Evolutionary conservation across 108 stramenopile species (phyloP).

Genomic region (Pseudonitzschia multiseries): DNA sequence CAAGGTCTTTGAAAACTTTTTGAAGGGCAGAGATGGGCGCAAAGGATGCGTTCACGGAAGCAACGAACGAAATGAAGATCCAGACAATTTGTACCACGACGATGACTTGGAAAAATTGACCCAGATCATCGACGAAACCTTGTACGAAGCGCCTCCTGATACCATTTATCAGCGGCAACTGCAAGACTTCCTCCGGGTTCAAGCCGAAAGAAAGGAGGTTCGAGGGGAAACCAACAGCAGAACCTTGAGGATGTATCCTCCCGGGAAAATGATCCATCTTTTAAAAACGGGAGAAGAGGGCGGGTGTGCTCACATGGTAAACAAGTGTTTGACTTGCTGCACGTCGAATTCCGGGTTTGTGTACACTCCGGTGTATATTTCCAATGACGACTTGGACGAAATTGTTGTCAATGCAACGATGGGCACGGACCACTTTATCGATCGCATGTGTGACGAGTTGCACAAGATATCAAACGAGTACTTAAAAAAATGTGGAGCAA

Average conservation of each 20-base stretch:
- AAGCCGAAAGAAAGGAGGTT: slow-evolving; percentile 53
- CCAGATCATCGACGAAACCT: slow-evolving; percentile 42
- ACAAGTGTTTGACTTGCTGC: slow-evolving; percentile 69
- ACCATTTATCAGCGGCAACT: slow-evolving; percentile 73
- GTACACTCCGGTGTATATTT: slow-evolving; percentile 79
- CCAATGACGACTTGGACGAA: slow-evolving; percentile 85
- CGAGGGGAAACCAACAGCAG: slow-evolving; percentile 51
- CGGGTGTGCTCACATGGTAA: slow-evolving; percentile 41
- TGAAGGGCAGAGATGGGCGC: slow-evolving; percentile 20
- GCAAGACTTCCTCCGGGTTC: slow-evolving; percentile 59
- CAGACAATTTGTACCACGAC: slow-evolving; percentile 14
- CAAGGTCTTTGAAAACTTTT: slow-evolving; percentile 50
- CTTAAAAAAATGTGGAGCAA: background rate
- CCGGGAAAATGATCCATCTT: slow-evolving; percentile 82
- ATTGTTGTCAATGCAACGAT: slow-evolving; percentile 86
- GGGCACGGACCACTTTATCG: slow-evolving; percentile 89
- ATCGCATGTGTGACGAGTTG: slow-evolving; percentile 68
- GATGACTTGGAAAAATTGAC: slow-evolving; percentile 49
- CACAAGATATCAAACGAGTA: slow-evolving; percentile 43
- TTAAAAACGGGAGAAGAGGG: slow-evolving; percentile 78
- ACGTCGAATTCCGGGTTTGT: slow-evolving; percentile 69
- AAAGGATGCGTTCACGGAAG: background rate
- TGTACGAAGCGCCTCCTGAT: slow-evolving; percentile 20
- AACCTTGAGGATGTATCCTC: slow-evolving; percentile 62
- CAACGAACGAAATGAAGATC: slow-evolving; percentile 20